Evolutionary conservation across 495 filamentous ascomycete genomes (phyloP).

Genomic region (Achaetomiella virescens): DNA sequence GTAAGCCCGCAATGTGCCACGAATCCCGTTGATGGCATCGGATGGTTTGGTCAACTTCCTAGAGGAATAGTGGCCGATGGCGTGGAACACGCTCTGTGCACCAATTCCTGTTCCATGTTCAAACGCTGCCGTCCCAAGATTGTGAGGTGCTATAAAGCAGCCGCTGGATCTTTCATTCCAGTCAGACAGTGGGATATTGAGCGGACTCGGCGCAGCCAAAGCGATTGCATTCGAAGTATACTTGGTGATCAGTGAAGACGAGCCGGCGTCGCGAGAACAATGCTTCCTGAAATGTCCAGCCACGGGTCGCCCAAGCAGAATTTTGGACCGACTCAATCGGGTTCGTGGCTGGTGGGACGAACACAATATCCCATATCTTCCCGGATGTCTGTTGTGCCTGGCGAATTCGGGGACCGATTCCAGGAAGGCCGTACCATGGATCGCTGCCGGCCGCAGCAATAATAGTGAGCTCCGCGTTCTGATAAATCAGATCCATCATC

Average conservation of each 20-base stretch:
- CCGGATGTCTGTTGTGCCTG: neutral
- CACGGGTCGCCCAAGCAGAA: constrained; percentile 34
- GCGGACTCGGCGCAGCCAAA: constrained; percentile 23
- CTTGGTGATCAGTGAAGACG: constrained; percentile 21
- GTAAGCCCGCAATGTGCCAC: too few relatives aligned
- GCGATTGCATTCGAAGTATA: constrained; percentile 34
- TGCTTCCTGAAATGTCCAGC: constrained; percentile 42
- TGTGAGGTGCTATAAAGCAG: too few relatives aligned
- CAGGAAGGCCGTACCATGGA: constrained; percentile 9
- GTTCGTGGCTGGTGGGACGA: neutral
- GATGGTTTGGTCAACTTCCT: too few relatives aligned
- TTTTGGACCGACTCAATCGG: constrained; percentile 8
- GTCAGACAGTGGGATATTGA: too few relatives aligned
- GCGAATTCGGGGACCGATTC: neutral
- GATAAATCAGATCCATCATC: constrained; percentile 25
- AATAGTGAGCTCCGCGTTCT: constrained; percentile 21
- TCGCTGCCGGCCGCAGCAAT: constrained; percentile 24
- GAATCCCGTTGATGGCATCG: too few relatives aligned
- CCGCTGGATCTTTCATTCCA: too few relatives aligned
- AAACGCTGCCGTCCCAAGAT: too few relatives aligned
- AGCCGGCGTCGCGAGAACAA: constrained; percentile 24
- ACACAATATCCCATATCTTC: neutral
- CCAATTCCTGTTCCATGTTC: too few relatives aligned
- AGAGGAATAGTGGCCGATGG: too few relatives aligned
- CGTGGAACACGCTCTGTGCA: too few relatives aligned